phyloP scores from a whole-genome alignment of 768 basidiomycete genomes.

The Mycena belliarum region DNA sequence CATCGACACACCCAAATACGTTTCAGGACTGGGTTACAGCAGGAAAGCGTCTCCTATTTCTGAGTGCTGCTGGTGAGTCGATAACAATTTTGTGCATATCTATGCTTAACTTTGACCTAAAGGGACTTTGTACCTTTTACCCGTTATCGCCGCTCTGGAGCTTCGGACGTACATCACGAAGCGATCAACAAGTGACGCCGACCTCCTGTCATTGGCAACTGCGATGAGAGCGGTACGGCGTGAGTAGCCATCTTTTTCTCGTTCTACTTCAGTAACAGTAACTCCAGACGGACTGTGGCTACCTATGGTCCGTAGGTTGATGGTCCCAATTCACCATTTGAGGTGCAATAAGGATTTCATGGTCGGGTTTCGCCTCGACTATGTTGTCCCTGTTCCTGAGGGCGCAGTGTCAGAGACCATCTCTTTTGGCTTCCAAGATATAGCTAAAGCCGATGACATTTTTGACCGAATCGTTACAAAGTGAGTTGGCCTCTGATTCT shows the following conservation, averaged over 20 bases:
- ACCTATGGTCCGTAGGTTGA: neutral
- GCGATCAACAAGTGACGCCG: neutral
- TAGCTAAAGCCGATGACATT: neutral
- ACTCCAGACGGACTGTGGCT: slow-evolving; percentile 5
- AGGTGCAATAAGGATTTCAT: too few relatives aligned
- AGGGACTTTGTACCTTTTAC: neutral
- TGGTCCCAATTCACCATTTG: neutral
- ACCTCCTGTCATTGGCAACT: neutral
- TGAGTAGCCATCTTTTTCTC: neutral
- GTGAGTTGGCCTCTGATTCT: neutral
- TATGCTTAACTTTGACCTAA: too few relatives aligned
- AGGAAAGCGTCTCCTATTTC: neutral
- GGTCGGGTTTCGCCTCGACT: too few relatives aligned
- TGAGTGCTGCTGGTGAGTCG: neutral
- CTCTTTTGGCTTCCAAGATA: neutral
- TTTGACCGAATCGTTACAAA: neutral
- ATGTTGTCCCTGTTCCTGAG: neutral
- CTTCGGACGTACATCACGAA: neutral
- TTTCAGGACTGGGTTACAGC: neutral
- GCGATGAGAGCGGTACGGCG: neutral
- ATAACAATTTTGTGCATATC: too few relatives aligned
- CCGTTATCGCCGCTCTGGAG: neutral
- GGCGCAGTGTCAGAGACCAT: neutral
- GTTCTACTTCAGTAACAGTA: neutral
- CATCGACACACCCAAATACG: neutral